A percentile compares a stretch with the other conserved stretches of the same genome.
Evolutionary conservation across 1,284 basidiomycete species (phyloP).

Genomic region (Schizophyllum amplum): DNA sequence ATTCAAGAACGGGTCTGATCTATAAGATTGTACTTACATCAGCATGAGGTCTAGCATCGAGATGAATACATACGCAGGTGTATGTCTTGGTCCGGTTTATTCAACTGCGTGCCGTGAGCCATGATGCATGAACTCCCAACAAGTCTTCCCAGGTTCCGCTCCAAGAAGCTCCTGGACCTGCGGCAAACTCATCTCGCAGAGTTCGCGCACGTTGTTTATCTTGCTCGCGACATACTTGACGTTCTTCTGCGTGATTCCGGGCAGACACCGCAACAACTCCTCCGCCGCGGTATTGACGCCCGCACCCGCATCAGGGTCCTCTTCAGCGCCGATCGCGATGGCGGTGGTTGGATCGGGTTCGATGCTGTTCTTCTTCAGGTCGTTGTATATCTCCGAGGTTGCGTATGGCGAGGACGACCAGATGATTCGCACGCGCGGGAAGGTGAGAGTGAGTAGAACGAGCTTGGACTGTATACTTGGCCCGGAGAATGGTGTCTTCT

Average conservation of each 20-base stretch:
- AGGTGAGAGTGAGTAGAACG: constrained; percentile 81
- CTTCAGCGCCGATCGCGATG: constrained; percentile 74
- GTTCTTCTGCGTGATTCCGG: constrained; percentile 82
- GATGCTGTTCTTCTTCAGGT: constrained; percentile 78
- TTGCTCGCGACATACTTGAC: constrained; percentile 79
- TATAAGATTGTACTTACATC: too few species aligned
- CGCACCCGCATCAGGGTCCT: constrained; percentile 53
- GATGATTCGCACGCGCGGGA: constrained; percentile 87
- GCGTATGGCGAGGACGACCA: constrained; percentile 97
- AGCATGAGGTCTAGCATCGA: too few species aligned
- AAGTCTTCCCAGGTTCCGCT: constrained; percentile 71
- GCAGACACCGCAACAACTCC: constrained; percentile 65
- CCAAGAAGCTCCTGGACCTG: constrained; percentile 76
- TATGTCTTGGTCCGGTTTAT: too few species aligned
- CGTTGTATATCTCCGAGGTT: constrained; percentile 87
- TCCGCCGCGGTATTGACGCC: constrained; percentile 70
- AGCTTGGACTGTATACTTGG: constrained; percentile 81
- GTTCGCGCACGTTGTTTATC: constrained; percentile 67
- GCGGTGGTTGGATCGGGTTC: constrained; percentile 81
- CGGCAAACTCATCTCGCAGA: constrained; percentile 61
- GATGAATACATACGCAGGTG: too few species aligned
- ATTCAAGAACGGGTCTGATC: too few species aligned
- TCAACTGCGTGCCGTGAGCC: too few species aligned
- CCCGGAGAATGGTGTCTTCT: constrained; percentile 27
- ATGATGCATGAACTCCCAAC: constrained; percentile 73